Evolutionary conservation across 2,329 filamentous ascomycete species (phyloP), one percentile per base, ranked within the genome.

Genomic region (Reticulascus tulasneorum): DNA sequence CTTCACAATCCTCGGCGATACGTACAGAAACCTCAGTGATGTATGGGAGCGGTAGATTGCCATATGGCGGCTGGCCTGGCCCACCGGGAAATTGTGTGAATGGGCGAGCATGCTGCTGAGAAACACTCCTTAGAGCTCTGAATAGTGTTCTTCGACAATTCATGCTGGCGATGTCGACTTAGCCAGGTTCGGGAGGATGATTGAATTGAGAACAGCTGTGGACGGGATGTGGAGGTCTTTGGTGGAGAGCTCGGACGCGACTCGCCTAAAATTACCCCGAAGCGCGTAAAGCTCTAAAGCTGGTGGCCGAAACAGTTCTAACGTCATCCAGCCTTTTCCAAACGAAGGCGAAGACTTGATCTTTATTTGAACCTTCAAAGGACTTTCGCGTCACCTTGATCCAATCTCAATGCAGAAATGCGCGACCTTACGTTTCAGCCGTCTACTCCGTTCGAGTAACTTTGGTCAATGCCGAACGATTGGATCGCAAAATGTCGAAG

Each of bases 21-120:
- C 62, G 37, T 64, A 73, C 69, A 43, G 69, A 71, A 37, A 73
- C 68, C 54, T 73, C 69, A 37, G 69, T 73, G 52, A 80, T 79
- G 50, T 77, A 79, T 1, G 76, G 76, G 60, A 79, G 67, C 12
- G 76, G 75, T 38, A 79, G 71, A 42, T 66, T 62, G 33, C 51
- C 51, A 11, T 49, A 37, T 9, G 56, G 54, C 8, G 50, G 36
- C 12, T 29, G 27, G 24, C 29, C 25, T 18, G 49, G 47, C 9
- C 50, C 44, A 7, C 55, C 46, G 7, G 63, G 58, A 44, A 69
- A 65, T 17, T 58, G 55, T 7, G 66, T 66, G 48, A 76, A 70
- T 19, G 53, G 48, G 33, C 71, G 64, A 35, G 53, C 53, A 48
- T 62, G 55, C 15, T 53, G 52, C 26, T 48, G 42, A 27, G 62